Conservation (phyloP, 1,284 basidiomycete genomes). For the Cutaneotrichosporon sp. region DNA sequence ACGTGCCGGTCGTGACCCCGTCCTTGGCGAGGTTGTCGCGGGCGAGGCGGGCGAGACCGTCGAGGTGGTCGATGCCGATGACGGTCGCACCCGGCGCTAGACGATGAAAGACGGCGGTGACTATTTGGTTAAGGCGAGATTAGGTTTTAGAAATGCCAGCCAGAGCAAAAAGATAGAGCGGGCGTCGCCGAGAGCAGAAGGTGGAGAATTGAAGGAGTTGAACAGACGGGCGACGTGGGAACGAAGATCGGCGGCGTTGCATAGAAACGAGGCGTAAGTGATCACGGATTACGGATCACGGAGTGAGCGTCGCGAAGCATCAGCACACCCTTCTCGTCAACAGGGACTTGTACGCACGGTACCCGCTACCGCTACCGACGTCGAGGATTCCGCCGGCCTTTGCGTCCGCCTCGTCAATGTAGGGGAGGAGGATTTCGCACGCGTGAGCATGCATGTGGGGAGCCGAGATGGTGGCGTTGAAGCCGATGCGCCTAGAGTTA, state of each 20-base stretch:
- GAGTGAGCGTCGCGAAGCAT: background rate
- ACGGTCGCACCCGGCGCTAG: slow-evolving; percentile 65
- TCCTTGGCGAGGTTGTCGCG: slow-evolving; percentile 67
- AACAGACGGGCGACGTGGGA: background rate
- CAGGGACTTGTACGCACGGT: slow-evolving; percentile 58
- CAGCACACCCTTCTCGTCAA: slow-evolving; percentile 1
- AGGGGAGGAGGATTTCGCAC: slow-evolving; percentile 41
- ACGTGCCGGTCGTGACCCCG: slow-evolving; percentile 52
- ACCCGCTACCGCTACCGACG: slow-evolving; percentile 59
- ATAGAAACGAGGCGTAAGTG: background rate
- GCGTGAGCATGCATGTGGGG: slow-evolving; percentile 55
- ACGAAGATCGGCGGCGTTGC: background rate
- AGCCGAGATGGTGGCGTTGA: slow-evolving; percentile 52
- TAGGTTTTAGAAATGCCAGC: background rate
- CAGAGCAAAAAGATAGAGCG: background rate
- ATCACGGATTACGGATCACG: background rate
- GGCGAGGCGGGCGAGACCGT: slow-evolving; percentile 70
- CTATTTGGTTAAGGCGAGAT: slow-evolving; percentile 23
- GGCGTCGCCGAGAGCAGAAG: background rate
- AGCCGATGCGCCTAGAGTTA: slow-evolving; percentile 45
- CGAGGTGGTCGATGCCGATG: slow-evolving; percentile 89
- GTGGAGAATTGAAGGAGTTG: background rate
- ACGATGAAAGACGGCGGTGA: slow-evolving; percentile 69
- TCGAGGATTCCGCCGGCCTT: slow-evolving; percentile 41
- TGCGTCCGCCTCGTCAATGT: slow-evolving; percentile 28